Base-by-base conservation (phyloP, 1,284 basidiomycete genomes). In the Leccinum huronense region DNA sequence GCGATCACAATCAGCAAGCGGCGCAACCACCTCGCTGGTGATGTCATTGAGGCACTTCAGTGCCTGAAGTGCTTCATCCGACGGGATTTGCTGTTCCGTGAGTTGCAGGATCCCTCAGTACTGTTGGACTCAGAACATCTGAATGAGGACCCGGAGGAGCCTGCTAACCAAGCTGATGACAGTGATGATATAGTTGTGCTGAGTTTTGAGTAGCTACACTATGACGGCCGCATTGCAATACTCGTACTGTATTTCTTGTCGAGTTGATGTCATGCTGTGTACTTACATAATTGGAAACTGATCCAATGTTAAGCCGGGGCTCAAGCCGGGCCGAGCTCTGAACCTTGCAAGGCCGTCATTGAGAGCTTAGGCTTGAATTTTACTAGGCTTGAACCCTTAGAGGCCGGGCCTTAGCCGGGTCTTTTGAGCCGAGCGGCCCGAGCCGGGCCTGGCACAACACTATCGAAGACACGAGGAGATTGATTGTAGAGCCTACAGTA, bases 21-120 rank as follows among this genome's bases (percentile, higher is more conserved):
- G 0, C 1, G 36, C 0, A 67, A 64, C 55, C 16, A 3, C 0
- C 59, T 67, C 1, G 57, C 10, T 0, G 3, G 2, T 1, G 38
- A 68, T 23, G 58, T 67, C 30, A 36, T 65, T 0, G 56, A 68
- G 6, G 61, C 51, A 11, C 53, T 66, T 3, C 64, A 66, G 51
- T 66, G 59, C 4, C 54, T 66, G 0, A 62, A 66, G 10, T 66
- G 33, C 14, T 11, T 62, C 5, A 59, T 66, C 1, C 2, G 2
- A 1, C 1, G 2, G 1, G 54, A 66, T 8, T 16, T 66, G 1
- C 5, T 66, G 4, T 62, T 62, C 8, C 14, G 1, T 5, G 23
- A 62, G n/a, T 0, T 6, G 6, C 9, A 38, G 13, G 59, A 63
- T 53, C 30, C 59, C 0, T 63, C 45, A 3, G 45, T 63, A 4